Evolutionary conservation across 2,329 filamentous ascomycete genomes (phyloP), one percentile per base, ranked within the genome.

Genomic region (Apiospora malaysiana): DNA sequence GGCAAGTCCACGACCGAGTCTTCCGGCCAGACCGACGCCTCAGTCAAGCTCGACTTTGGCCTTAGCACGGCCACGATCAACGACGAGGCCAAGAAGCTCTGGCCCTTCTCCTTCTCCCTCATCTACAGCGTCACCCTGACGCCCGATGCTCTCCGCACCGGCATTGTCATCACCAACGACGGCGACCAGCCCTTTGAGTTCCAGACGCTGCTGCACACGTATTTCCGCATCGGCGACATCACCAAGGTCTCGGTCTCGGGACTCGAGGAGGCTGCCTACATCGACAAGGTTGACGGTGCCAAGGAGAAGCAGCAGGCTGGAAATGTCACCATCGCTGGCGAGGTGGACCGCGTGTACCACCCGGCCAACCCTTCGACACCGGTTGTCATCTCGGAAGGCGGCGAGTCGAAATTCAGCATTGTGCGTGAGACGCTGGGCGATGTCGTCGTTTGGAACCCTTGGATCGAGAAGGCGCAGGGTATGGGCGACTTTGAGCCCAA

Each of bases 371-470:
- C 91, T 49, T 85, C 84, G 59, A 82, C 86, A 65, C 83, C 88
- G 1, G 82, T 93, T 66, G 79, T 87, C 16, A 89, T 97, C 66
- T 79, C 85, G 21, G 90, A 93, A 77, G 87, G 83, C 68, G 91
- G 89, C 72, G 87, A 88, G 77, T 85, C 90, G 18, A 84, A 88
- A 68, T 94, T 93, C 84, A 90, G 91, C 72, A 87, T 98, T 70
- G 89, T 92, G 51, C 90, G 96, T 73, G 94, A 98, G 82, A 95
- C 94, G 75, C 87, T 99, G 75, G 88, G 89, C 73, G 94, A 98
- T 75, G 91, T 96, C 21, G 95, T 98, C 0, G 93, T 98, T 42
- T 99, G 96, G 96, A 99, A 99, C 83, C 96, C 96, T 1, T 98
- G 95, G 94, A 87, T 88, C 51, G 93, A 95, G 74, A 97, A 97